These are phyloP conservation scores for Rostrohypoxylon terebratum DNA, from an alignment of 495 filamentous ascomycete genomes.

Conservation along the genomic window DNA sequence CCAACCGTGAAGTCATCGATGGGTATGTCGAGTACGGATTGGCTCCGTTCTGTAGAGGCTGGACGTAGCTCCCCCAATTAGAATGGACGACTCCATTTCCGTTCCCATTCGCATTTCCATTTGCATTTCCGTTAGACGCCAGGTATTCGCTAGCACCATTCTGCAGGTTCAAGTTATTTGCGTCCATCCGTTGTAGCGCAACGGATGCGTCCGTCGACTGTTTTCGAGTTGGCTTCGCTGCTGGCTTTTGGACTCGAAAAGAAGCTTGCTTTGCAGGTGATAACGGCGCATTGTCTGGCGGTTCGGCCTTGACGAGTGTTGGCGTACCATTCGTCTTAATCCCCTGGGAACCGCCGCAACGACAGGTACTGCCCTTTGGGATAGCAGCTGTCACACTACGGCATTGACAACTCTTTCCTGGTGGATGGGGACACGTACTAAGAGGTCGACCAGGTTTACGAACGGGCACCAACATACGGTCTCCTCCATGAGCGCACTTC, in stretches of 20 bases:
- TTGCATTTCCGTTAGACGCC: slow-evolving; percentile 9
- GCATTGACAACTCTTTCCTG: slow-evolving; percentile 64
- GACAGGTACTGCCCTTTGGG: slow-evolving; percentile 62
- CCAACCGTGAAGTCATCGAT: slow-evolving; percentile 16
- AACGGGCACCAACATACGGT: slow-evolving; percentile 79
- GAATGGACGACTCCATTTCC: slow-evolving; percentile 7
- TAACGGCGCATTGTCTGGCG: slow-evolving; percentile 45
- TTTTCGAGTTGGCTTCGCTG: slow-evolving; percentile 53
- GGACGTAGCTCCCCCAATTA: slow-evolving; percentile 15
- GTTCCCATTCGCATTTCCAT: slow-evolving; percentile 4
- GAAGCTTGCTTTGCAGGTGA: slow-evolving; percentile 50
- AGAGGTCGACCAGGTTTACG: slow-evolving; percentile 84
- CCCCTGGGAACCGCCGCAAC: slow-evolving; percentile 51
- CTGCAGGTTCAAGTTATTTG: slow-evolving; percentile 54
- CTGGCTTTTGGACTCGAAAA: slow-evolving; percentile 59
- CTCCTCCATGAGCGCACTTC: slow-evolving; percentile 80
- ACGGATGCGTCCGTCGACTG: slow-evolving; percentile 58
- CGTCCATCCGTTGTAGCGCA: slow-evolving; percentile 60
- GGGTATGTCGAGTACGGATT: slow-evolving; percentile 19
- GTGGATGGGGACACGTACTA: slow-evolving; percentile 79
- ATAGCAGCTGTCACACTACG: slow-evolving; percentile 64
- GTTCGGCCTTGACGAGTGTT: slow-evolving; percentile 45
- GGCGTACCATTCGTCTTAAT: slow-evolving; percentile 27
- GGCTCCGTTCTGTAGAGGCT: slow-evolving; percentile 17
- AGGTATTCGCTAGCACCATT: slow-evolving; percentile 14